These are phyloP conservation scores for Microthlaspi erraticum DNA, from an alignment of 345 rosid genomes.

Conservation along the genomic window DNA sequence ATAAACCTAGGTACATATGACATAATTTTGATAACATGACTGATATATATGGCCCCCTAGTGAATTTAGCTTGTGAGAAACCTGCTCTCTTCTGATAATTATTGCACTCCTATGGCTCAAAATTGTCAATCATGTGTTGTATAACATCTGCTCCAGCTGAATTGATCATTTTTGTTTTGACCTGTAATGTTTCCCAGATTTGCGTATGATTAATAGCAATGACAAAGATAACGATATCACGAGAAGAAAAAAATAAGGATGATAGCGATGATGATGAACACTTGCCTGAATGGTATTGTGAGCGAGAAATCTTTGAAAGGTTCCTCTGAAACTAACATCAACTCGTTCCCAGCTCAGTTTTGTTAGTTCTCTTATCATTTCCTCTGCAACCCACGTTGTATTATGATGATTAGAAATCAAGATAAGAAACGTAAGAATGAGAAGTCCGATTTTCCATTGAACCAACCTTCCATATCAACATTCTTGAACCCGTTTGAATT, in stretches of 20 bases:
- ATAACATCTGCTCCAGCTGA: constrained; percentile 85
- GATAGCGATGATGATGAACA: background rate
- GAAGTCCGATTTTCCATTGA: constrained; percentile 7
- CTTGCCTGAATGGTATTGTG: constrained; percentile 86
- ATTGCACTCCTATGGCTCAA: constrained; percentile 45
- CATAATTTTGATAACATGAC: too few species aligned
- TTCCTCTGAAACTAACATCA: constrained; percentile 82
- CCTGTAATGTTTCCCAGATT: constrained; percentile 52
- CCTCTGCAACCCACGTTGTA: constrained; percentile 52
- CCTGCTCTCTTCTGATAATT: constrained; percentile 3
- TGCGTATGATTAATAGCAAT: background rate
- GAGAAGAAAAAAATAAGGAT: background rate
- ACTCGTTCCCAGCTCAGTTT: constrained; percentile 77
- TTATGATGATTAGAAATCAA: background rate
- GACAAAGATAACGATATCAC: background rate
- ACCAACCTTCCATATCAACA: constrained; percentile 70
- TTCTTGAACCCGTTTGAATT: constrained; percentile 42
- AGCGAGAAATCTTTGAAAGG: constrained; percentile 63
- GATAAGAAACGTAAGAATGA: background rate
- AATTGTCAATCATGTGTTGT: constrained; percentile 80
- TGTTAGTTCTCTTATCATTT: constrained; percentile 71
- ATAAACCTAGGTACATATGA: too few species aligned
- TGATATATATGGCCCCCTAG: too few species aligned
- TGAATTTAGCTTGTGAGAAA: constrained; percentile 2
- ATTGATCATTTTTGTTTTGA: constrained; percentile 55